These are phyloP conservation scores for Tolypocladium paradoxum DNA, from an alignment of 2,329 filamentous ascomycete species.

Conservation along the genomic window DNA sequence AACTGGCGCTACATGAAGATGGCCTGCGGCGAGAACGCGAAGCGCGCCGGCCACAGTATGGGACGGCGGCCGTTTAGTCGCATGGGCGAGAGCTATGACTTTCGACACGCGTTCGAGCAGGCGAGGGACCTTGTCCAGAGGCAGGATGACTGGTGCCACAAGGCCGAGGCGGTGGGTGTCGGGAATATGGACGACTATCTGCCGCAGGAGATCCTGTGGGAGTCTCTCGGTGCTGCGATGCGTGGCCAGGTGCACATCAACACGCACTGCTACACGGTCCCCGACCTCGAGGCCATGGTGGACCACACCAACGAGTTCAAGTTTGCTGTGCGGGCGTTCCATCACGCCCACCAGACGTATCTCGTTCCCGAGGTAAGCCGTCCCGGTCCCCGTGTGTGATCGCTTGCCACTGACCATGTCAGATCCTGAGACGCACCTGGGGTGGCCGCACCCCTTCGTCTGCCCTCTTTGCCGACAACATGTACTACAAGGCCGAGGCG, in stretches of 20 bases:
- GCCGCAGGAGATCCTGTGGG: constrained; percentile 52
- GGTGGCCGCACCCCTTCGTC: constrained; percentile 42
- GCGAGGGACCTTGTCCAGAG: constrained; percentile 43
- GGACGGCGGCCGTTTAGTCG: constrained; percentile 47
- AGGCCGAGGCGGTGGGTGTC: constrained; percentile 38
- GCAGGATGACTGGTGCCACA: constrained; percentile 59
- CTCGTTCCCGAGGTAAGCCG: constrained; percentile 48
- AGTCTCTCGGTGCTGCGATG: constrained; percentile 50
- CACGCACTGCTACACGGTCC: constrained; percentile 60
- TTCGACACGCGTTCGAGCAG: constrained; percentile 56
- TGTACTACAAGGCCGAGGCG: constrained; percentile 61
- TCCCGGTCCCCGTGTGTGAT: no score
- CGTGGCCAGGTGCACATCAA: constrained; percentile 60
- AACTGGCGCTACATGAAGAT: constrained; percentile 67
- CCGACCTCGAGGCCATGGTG: constrained; percentile 59
- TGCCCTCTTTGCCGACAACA: constrained; percentile 61
- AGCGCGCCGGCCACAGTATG: constrained; percentile 47
- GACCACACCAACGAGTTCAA: constrained; percentile 63
- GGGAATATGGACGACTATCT: constrained; percentile 46
- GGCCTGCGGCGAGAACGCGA: constrained; percentile 64
- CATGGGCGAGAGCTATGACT: constrained; percentile 59
- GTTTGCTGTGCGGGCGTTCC: constrained; percentile 55
- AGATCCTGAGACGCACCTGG: constrained; percentile 46
- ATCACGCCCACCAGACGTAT: constrained; percentile 59
- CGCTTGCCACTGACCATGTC: neutral